Percentiles rank a stretch among this genome's conserved stretches.
Conservation (phyloP, 2,329 filamentous ascomycete genomes). For the Herpotrichia juniperi region DNA sequence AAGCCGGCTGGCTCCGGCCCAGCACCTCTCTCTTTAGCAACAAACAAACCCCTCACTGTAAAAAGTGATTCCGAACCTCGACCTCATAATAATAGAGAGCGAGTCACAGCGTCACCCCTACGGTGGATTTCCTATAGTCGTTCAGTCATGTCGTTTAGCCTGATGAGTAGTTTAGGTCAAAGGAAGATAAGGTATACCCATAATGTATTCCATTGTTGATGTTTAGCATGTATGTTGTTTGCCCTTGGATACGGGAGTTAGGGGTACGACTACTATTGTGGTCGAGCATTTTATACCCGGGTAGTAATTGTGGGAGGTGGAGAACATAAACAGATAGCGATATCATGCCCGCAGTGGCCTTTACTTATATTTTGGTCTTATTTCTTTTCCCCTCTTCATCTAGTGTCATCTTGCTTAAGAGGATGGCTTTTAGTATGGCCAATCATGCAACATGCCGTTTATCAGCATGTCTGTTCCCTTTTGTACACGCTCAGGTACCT, state of each 20-base stretch:
- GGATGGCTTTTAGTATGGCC: not conserved
- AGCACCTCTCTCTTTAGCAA: conserved; percentile 28
- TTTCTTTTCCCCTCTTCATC: too few species aligned
- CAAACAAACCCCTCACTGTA: conserved; percentile 36
- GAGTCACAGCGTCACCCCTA: conserved; percentile 45
- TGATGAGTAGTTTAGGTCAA: conserved; percentile 22
- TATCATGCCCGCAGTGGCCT: too few species aligned
- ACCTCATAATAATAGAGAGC: conserved; percentile 16
- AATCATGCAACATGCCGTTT: not conserved
- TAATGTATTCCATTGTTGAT: conserved; percentile 38
- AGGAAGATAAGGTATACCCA: conserved; percentile 40
- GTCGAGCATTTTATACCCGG: not conserved
- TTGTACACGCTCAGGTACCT: not conserved
- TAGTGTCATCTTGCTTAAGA: not conserved
- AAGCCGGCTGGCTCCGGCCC: conserved; percentile 34
- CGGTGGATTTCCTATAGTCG: conserved; percentile 28
- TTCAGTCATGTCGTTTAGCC: conserved; percentile 27
- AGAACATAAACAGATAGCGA: too few species aligned
- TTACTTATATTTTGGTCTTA: too few species aligned
- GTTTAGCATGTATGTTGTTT: conserved; percentile 16
- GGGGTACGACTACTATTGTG: not conserved
- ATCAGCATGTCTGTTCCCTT: not conserved
- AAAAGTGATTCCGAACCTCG: conserved; percentile 49
- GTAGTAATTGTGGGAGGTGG: not conserved
- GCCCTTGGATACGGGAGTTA: not conserved